These are phyloP conservation scores for Begonia fuchsioides DNA, from an alignment of 306 rosid species.

Conservation along the genomic window DNA sequence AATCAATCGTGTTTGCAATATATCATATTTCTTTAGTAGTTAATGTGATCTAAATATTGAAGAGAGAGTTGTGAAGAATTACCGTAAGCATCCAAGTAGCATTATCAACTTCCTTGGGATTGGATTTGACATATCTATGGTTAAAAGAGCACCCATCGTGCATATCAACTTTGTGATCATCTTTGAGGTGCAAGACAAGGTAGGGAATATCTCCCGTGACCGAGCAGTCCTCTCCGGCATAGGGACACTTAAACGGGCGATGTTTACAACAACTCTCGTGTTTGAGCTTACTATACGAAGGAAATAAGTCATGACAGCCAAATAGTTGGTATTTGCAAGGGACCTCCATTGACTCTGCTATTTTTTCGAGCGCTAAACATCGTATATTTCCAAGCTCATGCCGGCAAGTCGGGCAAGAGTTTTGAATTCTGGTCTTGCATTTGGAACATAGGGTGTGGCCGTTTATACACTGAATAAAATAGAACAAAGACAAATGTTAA, in stretches of 20 bases:
- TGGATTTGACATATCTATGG: constrained; percentile 48
- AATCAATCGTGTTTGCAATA: too few relatives aligned
- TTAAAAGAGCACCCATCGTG: constrained; percentile 40
- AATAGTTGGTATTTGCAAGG: constrained; percentile 30
- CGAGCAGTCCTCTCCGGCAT: constrained; percentile 40
- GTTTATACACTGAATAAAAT: constrained; percentile 31
- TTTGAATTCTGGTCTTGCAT: constrained; percentile 40
- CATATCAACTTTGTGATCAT: constrained; percentile 45
- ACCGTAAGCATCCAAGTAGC: constrained; percentile 52
- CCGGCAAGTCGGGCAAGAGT: constrained; percentile 44
- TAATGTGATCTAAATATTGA: too few relatives aligned
- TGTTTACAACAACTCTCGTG: constrained; percentile 38
- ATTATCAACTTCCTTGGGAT: constrained; percentile 36
- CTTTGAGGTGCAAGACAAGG: constrained; percentile 37
- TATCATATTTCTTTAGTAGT: too few relatives aligned
- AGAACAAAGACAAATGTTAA: not conserved
- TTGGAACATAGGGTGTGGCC: constrained; percentile 48
- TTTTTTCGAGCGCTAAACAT: constrained; percentile 42
- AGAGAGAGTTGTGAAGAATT: not conserved
- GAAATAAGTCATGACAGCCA: constrained; percentile 37
- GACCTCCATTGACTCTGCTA: constrained; percentile 41
- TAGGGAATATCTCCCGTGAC: constrained; percentile 32
- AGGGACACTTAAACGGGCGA: constrained; percentile 39
- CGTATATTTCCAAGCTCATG: constrained; percentile 46
- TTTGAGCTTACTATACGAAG: constrained; percentile 37